Base-by-base conservation (phyloP, 108 stramenopile species). In the Mediolabrus comicus region DNA sequence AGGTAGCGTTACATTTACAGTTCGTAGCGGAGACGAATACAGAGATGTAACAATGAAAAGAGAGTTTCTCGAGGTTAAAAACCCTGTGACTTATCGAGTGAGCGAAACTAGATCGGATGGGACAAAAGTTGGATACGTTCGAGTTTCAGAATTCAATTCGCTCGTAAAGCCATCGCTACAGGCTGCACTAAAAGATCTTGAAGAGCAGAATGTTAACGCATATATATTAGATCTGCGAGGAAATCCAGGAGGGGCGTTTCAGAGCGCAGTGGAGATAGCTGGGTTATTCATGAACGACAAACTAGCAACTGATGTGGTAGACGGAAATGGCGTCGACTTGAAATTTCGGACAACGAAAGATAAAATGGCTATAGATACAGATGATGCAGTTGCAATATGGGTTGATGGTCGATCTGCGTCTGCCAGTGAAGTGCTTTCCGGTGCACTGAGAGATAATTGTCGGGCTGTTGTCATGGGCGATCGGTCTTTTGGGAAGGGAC, bases 201-300 rank as follows among this genome's bases (percentile, higher is more conserved):
- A 90, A 59, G 62, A 58, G 11, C 77, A 90, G 31, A 87, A 88
- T 31, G 95, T 87, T 28, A 90, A 93, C 59, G 96, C 93, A 17
- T 92, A 74, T 51, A 90, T 95, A 0, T 52, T 95, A 8, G 98
- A 98, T 83, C 67, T 97, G 3, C 63, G 98, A 49, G 84, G 85
- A 1, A 98, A 97, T 65, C 83, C 86, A 9, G 98, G 98, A 4
- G 98, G 98, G 17, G 92, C 95, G 19, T 96, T 98, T 62, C 97
- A 98, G 71, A 78, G 81, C 11, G 98, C 98, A 9, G 84, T 98
- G 1, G 92, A 95, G 59, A 92, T 97, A 65, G 96, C 96, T 25
- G 76, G 89, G n/a, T 60, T 98, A 11, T 96, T 96, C 65, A 67
- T 90, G 58, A 79, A 73, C 43, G 85, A 91, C 62, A 72, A 83